phyloP scores from a whole-genome alignment of 2,329 filamentous ascomycete species.

The Cladophialophora yegresii region DNA sequence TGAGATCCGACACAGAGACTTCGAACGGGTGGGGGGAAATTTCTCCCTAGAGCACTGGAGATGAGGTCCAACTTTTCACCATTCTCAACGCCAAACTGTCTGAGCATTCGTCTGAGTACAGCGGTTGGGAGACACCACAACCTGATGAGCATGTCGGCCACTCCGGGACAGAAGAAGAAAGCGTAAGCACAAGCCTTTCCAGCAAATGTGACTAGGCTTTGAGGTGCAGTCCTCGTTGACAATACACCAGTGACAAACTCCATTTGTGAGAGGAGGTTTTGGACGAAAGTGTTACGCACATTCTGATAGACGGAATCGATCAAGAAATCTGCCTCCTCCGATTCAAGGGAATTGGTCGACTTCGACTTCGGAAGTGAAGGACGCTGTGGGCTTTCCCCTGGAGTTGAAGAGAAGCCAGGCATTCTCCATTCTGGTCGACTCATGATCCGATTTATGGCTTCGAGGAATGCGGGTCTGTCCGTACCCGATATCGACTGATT shows the following conservation, averaged over 20 bases:
- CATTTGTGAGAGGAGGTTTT: conserved; percentile 82
- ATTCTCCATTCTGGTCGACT: conserved; percentile 83
- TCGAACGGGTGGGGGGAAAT: conserved; percentile 69
- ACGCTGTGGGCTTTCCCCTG: conserved; percentile 37
- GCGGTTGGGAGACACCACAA: conserved; percentile 74
- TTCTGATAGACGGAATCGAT: conserved; percentile 81
- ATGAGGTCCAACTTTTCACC: conserved; percentile 50
- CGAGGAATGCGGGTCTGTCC: conserved; percentile 78
- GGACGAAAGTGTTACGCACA: conserved; percentile 79
- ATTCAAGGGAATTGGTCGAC: conserved; percentile 61
- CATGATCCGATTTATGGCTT: conserved; percentile 80
- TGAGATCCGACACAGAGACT: conserved; percentile 65
- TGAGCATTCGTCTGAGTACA: conserved; percentile 69
- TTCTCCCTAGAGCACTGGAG: conserved; percentile 65
- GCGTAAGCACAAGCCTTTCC: conserved; percentile 90
- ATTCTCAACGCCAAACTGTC: conserved; percentile 64
- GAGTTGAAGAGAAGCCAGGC: conserved; percentile 61
- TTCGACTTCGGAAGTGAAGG: conserved; percentile 52
- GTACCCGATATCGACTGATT: conserved; percentile 77
- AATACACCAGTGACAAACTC: conserved; percentile 85
- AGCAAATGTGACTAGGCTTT: conserved; percentile 77
- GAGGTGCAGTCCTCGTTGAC: conserved; percentile 72
- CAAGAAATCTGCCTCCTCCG: conserved; percentile 66
- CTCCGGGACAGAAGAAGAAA: conserved; percentile 86
- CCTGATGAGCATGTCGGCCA: conserved; percentile 78